Evolutionary conservation across 805 yeast genomes (phyloP).

Genomic region (Starmerella vitae): DNA sequence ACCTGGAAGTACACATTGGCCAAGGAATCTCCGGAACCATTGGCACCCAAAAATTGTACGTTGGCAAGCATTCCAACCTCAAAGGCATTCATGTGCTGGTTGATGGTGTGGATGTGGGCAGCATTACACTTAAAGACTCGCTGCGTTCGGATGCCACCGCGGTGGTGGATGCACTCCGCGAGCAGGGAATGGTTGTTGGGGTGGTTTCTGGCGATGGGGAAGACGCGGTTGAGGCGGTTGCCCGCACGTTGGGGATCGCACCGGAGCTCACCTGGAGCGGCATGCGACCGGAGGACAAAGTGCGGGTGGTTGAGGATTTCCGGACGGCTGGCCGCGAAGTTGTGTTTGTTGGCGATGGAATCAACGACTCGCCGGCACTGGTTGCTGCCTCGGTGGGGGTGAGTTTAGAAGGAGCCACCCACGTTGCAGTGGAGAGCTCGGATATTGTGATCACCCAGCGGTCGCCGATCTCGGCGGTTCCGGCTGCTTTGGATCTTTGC

Average conservation of each 20-base stretch:
- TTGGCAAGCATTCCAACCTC: constrained; percentile 38
- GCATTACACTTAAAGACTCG: constrained; percentile 51
- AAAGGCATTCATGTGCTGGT: constrained; percentile 43
- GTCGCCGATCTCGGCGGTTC: constrained; percentile 28
- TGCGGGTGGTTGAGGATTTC: constrained; percentile 39
- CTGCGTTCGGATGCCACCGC: constrained; percentile 51
- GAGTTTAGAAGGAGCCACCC: constrained; percentile 86
- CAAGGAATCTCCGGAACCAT: constrained; percentile 10
- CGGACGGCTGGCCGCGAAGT: constrained; percentile 42
- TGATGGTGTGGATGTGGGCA: constrained; percentile 47
- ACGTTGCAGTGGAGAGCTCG: constrained; percentile 94
- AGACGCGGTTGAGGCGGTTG: constrained; percentile 50
- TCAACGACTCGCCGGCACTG: constrained; percentile 93
- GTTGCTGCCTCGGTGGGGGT: constrained; percentile 81
- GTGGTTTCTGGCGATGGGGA: constrained; percentile 83
- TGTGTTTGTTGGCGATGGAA: constrained; percentile 94
- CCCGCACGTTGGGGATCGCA: constrained; percentile 53
- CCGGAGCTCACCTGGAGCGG: constrained; percentile 54
- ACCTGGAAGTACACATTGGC: constrained; percentile 6
- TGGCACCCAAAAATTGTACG: constrained; percentile 25
- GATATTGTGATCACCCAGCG: constrained; percentile 56
- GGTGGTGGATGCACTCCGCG: constrained; percentile 43
- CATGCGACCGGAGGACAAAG: constrained; percentile 65
- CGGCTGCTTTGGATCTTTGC: constrained; percentile 53
- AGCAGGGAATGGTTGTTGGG: constrained; percentile 48